Conservation (phyloP, 2,329 filamentous ascomycete species). For the Ascosphaera pollenicola region DNA sequence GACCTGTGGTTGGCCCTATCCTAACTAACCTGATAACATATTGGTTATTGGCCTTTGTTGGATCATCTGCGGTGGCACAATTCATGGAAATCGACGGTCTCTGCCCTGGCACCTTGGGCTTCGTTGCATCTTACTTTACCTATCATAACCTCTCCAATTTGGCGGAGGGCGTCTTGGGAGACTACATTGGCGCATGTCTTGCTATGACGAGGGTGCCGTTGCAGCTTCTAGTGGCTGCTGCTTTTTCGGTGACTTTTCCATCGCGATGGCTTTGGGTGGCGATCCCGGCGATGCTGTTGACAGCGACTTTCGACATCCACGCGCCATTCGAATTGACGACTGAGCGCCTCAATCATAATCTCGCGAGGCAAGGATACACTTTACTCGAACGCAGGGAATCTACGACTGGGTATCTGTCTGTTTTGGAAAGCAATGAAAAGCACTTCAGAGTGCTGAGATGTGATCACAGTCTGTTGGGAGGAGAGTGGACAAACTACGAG, state of each 20-base stretch:
- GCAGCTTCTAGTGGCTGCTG: slow-evolving; percentile 41
- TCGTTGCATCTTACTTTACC: slow-evolving; percentile 42
- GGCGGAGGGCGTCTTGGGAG: slow-evolving; percentile 19
- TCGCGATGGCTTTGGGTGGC: slow-evolving; percentile 45
- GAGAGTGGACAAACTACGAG: slow-evolving; percentile 51
- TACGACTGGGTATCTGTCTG: slow-evolving; percentile 75
- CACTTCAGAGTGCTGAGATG: slow-evolving; percentile 70
- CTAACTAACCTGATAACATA: slow-evolving; percentile 53
- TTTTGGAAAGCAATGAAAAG: slow-evolving; percentile 50
- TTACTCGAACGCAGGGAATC: slow-evolving; percentile 69
- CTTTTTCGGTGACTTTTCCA: slow-evolving; percentile 45
- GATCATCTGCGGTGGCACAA: slow-evolving; percentile 40
- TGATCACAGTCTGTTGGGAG: slow-evolving; percentile 83
- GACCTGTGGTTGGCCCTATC: slow-evolving; percentile 49
- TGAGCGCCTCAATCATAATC: slow-evolving; percentile 38
- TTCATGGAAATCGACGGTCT: slow-evolving; percentile 38
- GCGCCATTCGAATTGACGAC: slow-evolving; percentile 39
- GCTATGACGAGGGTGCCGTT: slow-evolving; percentile 50
- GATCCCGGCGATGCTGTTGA: slow-evolving; percentile 43
- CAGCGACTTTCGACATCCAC: slow-evolving; percentile 52
- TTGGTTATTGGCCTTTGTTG: slow-evolving; percentile 44
- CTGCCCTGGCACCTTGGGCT: slow-evolving; percentile 34
- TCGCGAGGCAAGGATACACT: slow-evolving; percentile 45
- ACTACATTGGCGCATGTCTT: slow-evolving; percentile 37
- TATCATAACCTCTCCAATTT: slow-evolving; percentile 30